Base-by-base conservation (phyloP, 371 early-diverging fungal species). In the Rhizopus sp. region DNA sequence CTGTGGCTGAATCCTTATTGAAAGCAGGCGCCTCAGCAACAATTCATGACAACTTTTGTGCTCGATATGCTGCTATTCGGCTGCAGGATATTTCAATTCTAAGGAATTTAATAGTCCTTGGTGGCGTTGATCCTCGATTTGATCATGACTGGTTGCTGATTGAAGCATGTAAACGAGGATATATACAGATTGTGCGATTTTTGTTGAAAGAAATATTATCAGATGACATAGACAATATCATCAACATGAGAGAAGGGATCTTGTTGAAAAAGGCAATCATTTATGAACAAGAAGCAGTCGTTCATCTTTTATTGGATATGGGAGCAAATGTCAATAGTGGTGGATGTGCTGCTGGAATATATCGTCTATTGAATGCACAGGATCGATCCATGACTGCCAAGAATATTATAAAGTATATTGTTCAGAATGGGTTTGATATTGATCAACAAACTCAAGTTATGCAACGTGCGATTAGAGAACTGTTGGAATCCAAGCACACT, bases 11-110 rank as follows among this genome's bases (percentile, higher is more conserved):
- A 13, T 15, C 44, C 8, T 38, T 77, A 8, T 56, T 77, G 15
- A 57, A 60, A 0, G 58, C 64, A 35, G 73, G 74, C 31, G 77
- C 77, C 0, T 31, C 69, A 61, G 50, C 69, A 16, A 50, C 53
- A 10, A 64, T 62, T 8, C 68, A 75, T 32, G 30, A 64, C 12
- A 68, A 69, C 38, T 62, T 53, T 0, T 62, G 69, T 12, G 31
- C 72, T 7, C 66, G 49, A 7, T 59, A 61, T 48, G 73, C 75
- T 0, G 45, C 62, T 5, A 37, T 32, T 0, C 68, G 64, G 34
- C 46, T 39, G 5, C 53, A 68, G 31, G 57, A 75, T 47, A 7
- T 59, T 0, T 7, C 17, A 1, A 55, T 47, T 3, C 41, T 75
- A 12, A 17, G 49, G 3, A 34, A n/a, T 8, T 48, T 77, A 7